Evolutionary conservation across 345 rosid genomes (phyloP).

Genomic region (Corchorus olitorius): DNA sequence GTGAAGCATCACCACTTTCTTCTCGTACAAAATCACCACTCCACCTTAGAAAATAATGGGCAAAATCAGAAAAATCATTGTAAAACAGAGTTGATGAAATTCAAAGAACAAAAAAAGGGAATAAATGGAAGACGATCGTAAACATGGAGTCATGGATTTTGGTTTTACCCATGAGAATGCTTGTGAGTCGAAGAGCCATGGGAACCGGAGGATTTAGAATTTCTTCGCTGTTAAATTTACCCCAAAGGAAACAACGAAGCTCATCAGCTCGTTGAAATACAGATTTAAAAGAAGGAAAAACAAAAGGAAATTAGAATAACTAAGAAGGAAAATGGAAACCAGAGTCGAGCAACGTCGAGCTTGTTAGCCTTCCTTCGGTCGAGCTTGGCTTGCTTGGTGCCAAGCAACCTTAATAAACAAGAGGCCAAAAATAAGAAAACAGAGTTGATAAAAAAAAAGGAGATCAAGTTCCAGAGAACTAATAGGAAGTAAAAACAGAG

Average conservation of each 20-base stretch:
- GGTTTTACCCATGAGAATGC: conserved; percentile 82
- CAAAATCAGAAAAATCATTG: conserved; percentile 1
- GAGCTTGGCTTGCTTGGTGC: conserved; percentile 83
- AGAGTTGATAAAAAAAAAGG: not conserved
- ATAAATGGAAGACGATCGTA: not conserved
- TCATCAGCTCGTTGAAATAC: not conserved
- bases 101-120: not conserved
- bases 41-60: conserved; percentile 55
- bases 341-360: conserved; percentile 73
- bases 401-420: conserved; percentile 72
- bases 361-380: conserved; percentile 70
- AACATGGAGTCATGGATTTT: not conserved
- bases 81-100: not conserved
- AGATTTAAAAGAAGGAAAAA: not conserved
- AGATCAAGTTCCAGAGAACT: too few species aligned
- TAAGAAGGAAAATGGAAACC: conserved; percentile 38
- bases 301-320: not conserved
- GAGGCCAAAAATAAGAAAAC: conserved; percentile 8
- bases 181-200: conserved; percentile 88
- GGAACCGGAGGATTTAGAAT: conserved; percentile 89
- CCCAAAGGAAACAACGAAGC: not conserved
- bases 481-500: not conserved
- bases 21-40: conserved; percentile 88
- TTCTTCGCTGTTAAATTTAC: conserved; percentile 62
- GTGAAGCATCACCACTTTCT: conserved; percentile 81